Conservation (phyloP, 371 early-diverging fungal species). For the Mycotypha africana region DNA sequence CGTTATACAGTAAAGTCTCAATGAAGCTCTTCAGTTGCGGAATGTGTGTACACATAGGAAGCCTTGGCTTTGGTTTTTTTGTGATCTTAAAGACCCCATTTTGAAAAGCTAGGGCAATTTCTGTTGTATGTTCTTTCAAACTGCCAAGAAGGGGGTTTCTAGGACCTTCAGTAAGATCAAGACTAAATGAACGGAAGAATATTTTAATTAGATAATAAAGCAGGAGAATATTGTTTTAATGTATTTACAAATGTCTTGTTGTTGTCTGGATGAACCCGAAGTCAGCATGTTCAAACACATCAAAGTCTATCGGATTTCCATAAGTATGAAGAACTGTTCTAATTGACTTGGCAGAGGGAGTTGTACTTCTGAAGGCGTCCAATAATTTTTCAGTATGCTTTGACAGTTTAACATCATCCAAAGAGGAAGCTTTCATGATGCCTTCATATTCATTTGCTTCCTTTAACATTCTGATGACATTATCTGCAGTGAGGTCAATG, state of each 20-base stretch:
- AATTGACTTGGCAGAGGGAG: slow-evolving; percentile 2
- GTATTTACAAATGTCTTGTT: slow-evolving; percentile 4
- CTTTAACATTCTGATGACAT: background rate
- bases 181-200: slow-evolving; percentile 5
- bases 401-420: background rate
- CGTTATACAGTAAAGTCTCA: slow-evolving; percentile 5
- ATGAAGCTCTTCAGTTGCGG: slow-evolving; percentile 3
- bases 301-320: slow-evolving; percentile 3
- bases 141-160: slow-evolving; percentile 2
- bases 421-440: background rate
- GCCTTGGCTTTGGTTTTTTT: slow-evolving; percentile 3
- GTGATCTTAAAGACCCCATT: slow-evolving; percentile 4
- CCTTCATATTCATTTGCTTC: background rate
- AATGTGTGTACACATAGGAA: slow-evolving; percentile 1
- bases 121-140: slow-evolving; percentile 4
- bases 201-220: slow-evolving; percentile 3
- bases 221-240: slow-evolving; percentile 2
- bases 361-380: slow-evolving; percentile 1
- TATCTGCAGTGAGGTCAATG: background rate
- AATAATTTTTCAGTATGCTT: background rate
- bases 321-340: slow-evolving; percentile 1
- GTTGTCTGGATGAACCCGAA: slow-evolving; percentile 5
- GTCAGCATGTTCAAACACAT: background rate
- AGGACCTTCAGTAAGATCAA: slow-evolving; percentile 6
- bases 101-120: no score